These are phyloP conservation scores for Otatea glauca DNA, from an alignment of 176 grass and related monocot species.

Conservation along the genomic window DNA sequence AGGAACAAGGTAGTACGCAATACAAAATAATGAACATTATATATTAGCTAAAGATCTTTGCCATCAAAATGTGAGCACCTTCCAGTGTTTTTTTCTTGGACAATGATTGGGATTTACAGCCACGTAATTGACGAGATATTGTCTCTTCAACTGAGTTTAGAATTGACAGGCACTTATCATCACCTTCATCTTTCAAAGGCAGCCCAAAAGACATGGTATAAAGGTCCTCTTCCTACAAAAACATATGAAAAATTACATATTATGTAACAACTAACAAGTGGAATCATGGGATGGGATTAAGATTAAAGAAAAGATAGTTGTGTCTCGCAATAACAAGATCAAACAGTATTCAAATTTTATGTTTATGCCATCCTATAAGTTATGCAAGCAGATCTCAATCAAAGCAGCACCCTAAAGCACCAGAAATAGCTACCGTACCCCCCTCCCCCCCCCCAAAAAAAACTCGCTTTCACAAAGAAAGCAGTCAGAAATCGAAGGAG, in stretches of 20 bases:
- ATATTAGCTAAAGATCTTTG: conserved; percentile 3
- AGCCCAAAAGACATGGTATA: conserved; percentile 91
- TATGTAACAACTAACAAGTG: conserved; percentile 32
- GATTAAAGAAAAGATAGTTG: neutral
- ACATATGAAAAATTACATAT: conserved; percentile 34
- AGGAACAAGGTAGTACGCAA: neutral
- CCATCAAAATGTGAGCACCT: conserved; percentile 52
- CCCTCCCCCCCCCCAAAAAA: too few relatives aligned
- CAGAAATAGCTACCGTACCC: neutral
- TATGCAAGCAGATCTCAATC: neutral
- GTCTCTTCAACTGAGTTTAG: conserved; percentile 92
- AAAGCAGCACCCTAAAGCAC: conserved; percentile 6
- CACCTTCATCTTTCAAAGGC: conserved; percentile 83
- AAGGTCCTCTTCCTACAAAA: conserved; percentile 86
- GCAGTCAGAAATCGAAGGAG: neutral
- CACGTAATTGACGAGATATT: conserved; percentile 84
- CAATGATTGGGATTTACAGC: conserved; percentile 77
- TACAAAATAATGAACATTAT: conserved; percentile 14
- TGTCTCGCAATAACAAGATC: conserved; percentile 20
- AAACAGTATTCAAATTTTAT: conserved; percentile 29
- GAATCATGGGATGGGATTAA: neutral
- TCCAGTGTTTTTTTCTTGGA: conserved; percentile 87
- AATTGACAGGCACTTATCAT: conserved; percentile 87
- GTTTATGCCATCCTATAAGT: conserved; percentile 4
- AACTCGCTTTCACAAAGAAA: conserved; percentile 11